Conservation (phyloP, 2,329 filamentous ascomycete genomes). For the Dothideomycetes sp. region DNA sequence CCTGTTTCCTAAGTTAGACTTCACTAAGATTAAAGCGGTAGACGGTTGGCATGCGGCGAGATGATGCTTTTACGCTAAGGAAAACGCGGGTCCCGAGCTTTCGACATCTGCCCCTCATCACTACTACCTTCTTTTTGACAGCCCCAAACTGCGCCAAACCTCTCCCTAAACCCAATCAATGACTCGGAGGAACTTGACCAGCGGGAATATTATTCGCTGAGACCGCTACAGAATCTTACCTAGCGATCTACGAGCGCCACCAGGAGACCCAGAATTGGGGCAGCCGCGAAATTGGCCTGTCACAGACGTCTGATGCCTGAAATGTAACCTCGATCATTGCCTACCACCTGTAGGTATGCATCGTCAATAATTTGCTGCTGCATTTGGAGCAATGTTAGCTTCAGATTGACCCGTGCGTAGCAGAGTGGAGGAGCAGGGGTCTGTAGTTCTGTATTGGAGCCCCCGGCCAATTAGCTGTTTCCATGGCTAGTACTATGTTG, state of each 20-base stretch:
- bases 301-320: neutral
- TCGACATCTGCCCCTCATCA: constrained; percentile 11
- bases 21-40: constrained; percentile 10
- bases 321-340: neutral
- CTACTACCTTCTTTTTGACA: constrained; percentile 12
- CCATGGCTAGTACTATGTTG: constrained; percentile 8
- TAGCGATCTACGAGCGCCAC: constrained; percentile 3
- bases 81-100: constrained; percentile 12
- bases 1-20: constrained; percentile 9
- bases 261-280: constrained; percentile 1
- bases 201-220: constrained; percentile 1
- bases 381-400: constrained; percentile 11
- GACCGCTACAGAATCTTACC: constrained; percentile 10
- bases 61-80: constrained; percentile 8
- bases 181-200: constrained; percentile 5
- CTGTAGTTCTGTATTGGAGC: constrained; percentile 10
- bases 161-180: constrained; percentile 10
- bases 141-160: constrained; percentile 11
- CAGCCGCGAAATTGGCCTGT: neutral
- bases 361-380: constrained; percentile 3
- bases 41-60: constrained; percentile 8
- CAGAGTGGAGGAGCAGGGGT: constrained; percentile 13
- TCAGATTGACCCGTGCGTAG: constrained; percentile 8
- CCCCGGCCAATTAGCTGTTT: constrained; percentile 11
- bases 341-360: constrained; percentile 3